Percentiles rank a stretch among this genome's conserved stretches.
phyloP scores from a whole-genome alignment of 2,329 filamentous ascomycete genomes.

The Westerdykella ornata region DNA sequence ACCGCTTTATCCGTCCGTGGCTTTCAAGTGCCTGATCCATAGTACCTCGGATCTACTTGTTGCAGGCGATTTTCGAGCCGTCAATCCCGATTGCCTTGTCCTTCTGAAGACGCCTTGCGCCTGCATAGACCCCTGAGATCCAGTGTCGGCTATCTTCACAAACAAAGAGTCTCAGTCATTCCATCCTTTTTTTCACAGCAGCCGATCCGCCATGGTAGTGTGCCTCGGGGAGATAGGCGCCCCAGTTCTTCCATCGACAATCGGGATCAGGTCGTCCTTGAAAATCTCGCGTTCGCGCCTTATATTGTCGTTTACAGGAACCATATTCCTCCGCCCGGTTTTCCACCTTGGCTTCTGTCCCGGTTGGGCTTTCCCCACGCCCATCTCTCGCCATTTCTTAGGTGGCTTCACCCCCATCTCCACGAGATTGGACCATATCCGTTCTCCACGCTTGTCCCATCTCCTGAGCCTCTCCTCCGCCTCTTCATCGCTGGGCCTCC shows the following conservation, averaged over 20 bases:
- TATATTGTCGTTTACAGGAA: constrained; percentile 23
- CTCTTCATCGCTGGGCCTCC: constrained; percentile 52
- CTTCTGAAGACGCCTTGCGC: no score
- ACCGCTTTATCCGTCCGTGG: no score
- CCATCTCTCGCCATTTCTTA: constrained; percentile 46
- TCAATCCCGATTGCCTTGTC: no score
- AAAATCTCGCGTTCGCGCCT: not conserved
- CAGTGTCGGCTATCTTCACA: no score
- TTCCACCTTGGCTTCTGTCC: constrained; percentile 33
- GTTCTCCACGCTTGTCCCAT: constrained; percentile 45
- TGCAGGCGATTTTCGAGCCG: no score
- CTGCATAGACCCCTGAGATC: no score
- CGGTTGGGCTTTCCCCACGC: constrained; percentile 30
- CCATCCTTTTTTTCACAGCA: no score
- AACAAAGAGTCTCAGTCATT: no score
- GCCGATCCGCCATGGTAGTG: no score
- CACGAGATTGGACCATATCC: constrained; percentile 45
- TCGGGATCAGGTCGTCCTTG: constrained; percentile 27
- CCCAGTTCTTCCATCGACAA: constrained; percentile 15
- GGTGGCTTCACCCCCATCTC: constrained; percentile 51
- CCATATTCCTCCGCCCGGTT: constrained; percentile 20
- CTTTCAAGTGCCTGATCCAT: no score
- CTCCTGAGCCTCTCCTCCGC: constrained; percentile 38
- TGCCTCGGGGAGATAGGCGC: not conserved
- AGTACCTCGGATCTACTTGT: no score